phyloP scores from a whole-genome alignment of 192 early-diverging fungal species.

The Umbelopsis sp. region DNA sequence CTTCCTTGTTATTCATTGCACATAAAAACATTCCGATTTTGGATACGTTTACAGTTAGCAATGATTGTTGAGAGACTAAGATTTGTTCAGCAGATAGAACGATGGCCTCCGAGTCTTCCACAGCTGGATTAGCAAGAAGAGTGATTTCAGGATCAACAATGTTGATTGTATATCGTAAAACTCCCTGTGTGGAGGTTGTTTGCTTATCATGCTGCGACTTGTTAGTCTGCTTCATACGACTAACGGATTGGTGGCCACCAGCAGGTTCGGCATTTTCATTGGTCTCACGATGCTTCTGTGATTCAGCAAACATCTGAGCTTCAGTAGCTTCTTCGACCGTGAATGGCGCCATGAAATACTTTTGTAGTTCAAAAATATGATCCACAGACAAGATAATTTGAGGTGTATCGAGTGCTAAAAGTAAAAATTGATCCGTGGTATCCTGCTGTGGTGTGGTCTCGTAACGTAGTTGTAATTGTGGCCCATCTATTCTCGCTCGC shows the following conservation, averaged over 20 bases:
- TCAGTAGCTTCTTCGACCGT: constrained; percentile 30
- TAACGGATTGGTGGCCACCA: neutral
- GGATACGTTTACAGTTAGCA: constrained; percentile 62
- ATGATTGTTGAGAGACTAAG: constrained; percentile 60
- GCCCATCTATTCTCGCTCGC: constrained; percentile 39
- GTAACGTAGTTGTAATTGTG: constrained; percentile 51
- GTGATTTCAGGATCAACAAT: constrained; percentile 77
- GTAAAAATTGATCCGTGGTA: constrained; percentile 33
- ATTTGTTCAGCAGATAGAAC: constrained; percentile 70
- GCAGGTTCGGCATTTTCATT: constrained; percentile 4
- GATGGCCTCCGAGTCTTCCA: constrained; percentile 70
- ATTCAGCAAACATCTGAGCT: constrained; percentile 32
- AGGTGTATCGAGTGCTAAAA: constrained; percentile 70
- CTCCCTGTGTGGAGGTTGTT: constrained; percentile 22
- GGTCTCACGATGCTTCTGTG: neutral
- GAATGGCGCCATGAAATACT: constrained; percentile 68
- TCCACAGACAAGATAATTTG: constrained; percentile 74
- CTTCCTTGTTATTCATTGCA: constrained; percentile 65
- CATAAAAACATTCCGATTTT: constrained; percentile 79
- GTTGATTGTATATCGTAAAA: constrained; percentile 61
- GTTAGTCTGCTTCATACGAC: neutral
- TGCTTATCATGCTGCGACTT: neutral
- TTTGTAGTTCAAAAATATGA: constrained; percentile 67
- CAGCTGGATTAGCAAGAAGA: constrained; percentile 65
- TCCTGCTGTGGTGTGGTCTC: neutral